A percentile compares a stretch with the other conserved stretches of the same genome.
Evolutionary conservation across 176 grass and related monocot species (phyloP).

Genomic region (Aegilops umbellulata): DNA sequence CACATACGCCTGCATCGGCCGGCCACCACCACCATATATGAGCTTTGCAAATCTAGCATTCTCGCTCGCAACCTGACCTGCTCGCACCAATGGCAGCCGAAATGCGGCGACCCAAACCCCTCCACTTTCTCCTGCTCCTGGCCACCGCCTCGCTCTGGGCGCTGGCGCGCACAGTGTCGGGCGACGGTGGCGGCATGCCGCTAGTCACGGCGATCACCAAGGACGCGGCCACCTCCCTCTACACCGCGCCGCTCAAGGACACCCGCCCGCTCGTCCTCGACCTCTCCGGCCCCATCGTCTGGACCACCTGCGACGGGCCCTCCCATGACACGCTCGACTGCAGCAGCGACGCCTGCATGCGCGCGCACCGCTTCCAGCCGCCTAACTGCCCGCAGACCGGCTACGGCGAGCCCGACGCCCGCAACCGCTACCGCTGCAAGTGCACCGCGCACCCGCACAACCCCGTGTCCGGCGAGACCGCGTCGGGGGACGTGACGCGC

Average conservation of each 20-base stretch:
- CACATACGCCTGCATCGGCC: not conserved
- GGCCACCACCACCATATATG: too few relatives aligned
- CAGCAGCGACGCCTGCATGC: conserved; percentile 32
- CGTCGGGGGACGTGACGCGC: conserved; percentile 27
- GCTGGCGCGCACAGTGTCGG: not conserved
- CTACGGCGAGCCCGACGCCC: not conserved
- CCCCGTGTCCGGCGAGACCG: conserved; percentile 32
- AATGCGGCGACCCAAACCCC: not conserved
- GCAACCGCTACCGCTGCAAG: conserved; percentile 33
- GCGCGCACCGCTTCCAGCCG: conserved; percentile 32
- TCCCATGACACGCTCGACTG: conserved; percentile 16
- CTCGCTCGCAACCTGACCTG: not conserved
- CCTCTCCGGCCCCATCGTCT: conserved; percentile 50
- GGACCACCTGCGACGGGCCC: conserved; percentile 7
- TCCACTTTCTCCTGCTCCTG: not conserved
- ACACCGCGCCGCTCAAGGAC: conserved; percentile 21
- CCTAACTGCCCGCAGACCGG: conserved; percentile 26
- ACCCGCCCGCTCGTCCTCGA: conserved; percentile 39
- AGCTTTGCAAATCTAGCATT: too few relatives aligned
- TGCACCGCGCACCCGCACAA: conserved; percentile 49
- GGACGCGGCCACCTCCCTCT: conserved; percentile 31
- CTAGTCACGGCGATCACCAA: conserved; percentile 41
- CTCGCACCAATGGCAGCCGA: not conserved
- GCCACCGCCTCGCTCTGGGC: not conserved
- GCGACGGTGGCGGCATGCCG: not conserved